Evolutionary conservation across 768 basidiomycete species (phyloP).

Genomic region (Rhizopogon vesiculosus): DNA sequence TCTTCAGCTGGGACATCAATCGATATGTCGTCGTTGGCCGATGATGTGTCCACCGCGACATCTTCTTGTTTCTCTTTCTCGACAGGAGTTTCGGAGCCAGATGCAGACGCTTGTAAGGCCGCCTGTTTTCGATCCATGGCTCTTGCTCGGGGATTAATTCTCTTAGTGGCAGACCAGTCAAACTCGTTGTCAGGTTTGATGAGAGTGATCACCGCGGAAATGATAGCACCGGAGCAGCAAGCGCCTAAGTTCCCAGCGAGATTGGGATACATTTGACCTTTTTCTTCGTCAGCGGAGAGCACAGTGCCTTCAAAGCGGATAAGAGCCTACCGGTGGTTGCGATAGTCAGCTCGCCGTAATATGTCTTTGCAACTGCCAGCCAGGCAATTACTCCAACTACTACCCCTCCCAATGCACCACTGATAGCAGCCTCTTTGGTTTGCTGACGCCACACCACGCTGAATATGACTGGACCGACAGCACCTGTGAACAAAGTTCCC

Average conservation of each 20-base stretch:
- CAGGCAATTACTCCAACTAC: conserved; percentile 40
- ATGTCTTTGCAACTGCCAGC: conserved; percentile 30
- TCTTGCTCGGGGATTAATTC: conserved; percentile 9
- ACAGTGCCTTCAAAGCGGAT: neutral
- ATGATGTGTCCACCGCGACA: neutral
- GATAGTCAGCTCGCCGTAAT: conserved; percentile 13
- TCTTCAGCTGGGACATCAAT: conserved; percentile 1
- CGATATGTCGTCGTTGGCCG: conserved; percentile 1
- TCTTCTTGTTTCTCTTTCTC: conserved; percentile 12
- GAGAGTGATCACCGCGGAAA: conserved; percentile 10
- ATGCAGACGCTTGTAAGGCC: neutral
- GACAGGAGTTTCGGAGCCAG: conserved; percentile 2
- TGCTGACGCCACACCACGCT: conserved; percentile 30
- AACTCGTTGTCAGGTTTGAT: conserved; percentile 15
- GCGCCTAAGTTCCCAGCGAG: conserved; percentile 12
- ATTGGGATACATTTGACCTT: conserved; percentile 13
- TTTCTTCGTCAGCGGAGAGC: neutral
- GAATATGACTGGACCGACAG: conserved; percentile 19
- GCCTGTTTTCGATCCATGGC: conserved; percentile 6
- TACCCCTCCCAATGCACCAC: conserved; percentile 37
- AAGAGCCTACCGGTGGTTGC: conserved; percentile 6
- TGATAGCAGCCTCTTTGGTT: conserved; percentile 32
- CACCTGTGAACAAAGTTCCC: conserved; percentile 24
- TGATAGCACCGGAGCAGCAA: conserved; percentile 12
- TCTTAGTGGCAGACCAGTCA: conserved; percentile 14